Evolutionary conservation across 768 basidiomycete genomes (phyloP).

Genomic region (Tricholoma flavovirens): DNA sequence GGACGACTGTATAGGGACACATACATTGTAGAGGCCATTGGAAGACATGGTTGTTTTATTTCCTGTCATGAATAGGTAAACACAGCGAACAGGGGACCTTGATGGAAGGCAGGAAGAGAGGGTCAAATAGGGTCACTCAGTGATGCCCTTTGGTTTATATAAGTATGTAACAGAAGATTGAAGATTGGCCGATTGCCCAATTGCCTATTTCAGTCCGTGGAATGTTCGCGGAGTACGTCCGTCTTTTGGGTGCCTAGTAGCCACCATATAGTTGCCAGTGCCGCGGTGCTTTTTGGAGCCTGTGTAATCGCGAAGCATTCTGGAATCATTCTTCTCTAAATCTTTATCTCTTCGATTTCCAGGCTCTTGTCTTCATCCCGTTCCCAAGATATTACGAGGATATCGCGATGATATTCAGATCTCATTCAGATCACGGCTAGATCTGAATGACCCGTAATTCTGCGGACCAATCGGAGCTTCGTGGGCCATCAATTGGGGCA

Average conservation of each 20-base stretch:
- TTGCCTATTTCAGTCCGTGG: conserved; percentile 11
- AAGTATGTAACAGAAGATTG: conserved; percentile 3
- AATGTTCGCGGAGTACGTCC: conserved; percentile 3
- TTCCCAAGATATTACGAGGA: neutral
- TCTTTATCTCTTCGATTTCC: neutral
- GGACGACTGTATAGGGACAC: neutral
- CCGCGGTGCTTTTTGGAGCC: conserved; percentile 2
- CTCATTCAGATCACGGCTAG: neutral
- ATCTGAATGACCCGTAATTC: neutral
- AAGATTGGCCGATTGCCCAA: conserved; percentile 16
- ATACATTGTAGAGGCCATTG: conserved; percentile 2
- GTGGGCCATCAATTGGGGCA: neutral
- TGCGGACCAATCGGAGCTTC: neutral
- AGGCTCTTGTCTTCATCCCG: neutral
- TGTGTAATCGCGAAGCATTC: too few relatives aligned
- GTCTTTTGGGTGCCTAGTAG: conserved; percentile 8
- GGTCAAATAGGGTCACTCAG: neutral
- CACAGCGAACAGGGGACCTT: neutral
- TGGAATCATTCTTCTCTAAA: neutral
- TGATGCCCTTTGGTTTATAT: conserved; percentile 14
- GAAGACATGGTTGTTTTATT: neutral
- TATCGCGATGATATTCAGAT: neutral
- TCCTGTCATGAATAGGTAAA: conserved; percentile 1
- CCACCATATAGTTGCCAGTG: conserved; percentile 4
- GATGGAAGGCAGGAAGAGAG: conserved; percentile 6